Conservation (phyloP, 2,329 filamentous ascomycete species). For the Thermothelomyces thermophilus region DNA sequence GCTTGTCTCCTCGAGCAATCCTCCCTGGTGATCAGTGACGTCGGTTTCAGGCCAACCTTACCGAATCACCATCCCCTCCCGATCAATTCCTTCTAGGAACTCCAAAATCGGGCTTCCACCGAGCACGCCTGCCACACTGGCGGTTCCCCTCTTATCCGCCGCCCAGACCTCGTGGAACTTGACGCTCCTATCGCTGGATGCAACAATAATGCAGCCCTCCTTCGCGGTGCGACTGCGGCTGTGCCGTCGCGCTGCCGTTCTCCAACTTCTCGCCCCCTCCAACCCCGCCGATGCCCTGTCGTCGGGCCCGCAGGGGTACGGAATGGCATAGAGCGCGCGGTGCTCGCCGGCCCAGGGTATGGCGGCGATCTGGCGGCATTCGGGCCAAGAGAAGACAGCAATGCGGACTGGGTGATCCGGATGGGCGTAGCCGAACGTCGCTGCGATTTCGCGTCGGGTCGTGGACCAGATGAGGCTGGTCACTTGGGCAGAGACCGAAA, state of each 20-base stretch:
- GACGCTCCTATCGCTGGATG: conserved; percentile 83
- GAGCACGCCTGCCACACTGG: conserved; percentile 53
- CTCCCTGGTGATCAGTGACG: background rate
- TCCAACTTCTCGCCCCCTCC: conserved; percentile 15
- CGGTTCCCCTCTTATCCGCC: conserved; percentile 49
- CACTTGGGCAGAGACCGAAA: conserved; percentile 87
- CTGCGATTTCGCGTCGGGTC: conserved; percentile 78
- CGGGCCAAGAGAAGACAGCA: conserved; percentile 91
- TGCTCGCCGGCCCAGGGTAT: conserved; percentile 78
- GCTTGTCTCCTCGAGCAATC: background rate
- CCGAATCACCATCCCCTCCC: conserved; percentile 64
- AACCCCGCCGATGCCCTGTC: conserved; percentile 26
- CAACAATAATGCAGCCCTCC: conserved; percentile 84
- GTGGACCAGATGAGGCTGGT: conserved; percentile 88
- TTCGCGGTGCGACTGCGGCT: conserved; percentile 45
- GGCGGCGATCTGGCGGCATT: conserved; percentile 75
- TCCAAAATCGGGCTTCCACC: conserved; percentile 84
- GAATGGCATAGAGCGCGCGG: conserved; percentile 78
- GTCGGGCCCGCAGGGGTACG: conserved; percentile 57
- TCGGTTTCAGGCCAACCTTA: conserved; percentile 34
- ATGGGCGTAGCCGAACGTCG: conserved; percentile 89
- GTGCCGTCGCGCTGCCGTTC: conserved; percentile 40
- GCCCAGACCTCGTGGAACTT: conserved; percentile 95
- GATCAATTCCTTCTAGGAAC: conserved; percentile 70
- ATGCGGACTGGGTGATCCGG: conserved; percentile 85